A percentile compares a stretch with the other conserved stretches of the same genome.
Conservation (phyloP, 2,329 filamentous ascomycete genomes). For the Botrytis galanthina region DNA sequence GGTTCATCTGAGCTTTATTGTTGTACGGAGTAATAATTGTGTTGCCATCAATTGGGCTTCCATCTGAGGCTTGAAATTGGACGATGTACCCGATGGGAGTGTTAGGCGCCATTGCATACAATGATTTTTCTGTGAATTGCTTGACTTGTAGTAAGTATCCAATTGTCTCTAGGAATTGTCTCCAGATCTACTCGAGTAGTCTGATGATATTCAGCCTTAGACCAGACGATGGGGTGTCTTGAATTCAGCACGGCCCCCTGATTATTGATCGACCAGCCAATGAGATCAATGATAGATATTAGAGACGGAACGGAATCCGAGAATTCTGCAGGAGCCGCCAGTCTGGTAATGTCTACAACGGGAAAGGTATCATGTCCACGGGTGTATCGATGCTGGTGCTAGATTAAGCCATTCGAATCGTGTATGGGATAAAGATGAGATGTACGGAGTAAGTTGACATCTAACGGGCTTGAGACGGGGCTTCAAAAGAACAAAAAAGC, state of each 20-base stretch:
- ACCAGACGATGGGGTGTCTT: background rate
- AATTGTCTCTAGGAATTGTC: background rate
- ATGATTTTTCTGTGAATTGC: background rate
- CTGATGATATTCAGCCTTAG: background rate
- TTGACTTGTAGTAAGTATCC: background rate
- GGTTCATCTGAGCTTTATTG: background rate
- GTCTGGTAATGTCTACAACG: background rate
- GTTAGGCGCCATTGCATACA: background rate
- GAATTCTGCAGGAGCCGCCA: background rate
- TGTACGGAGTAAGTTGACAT: background rate
- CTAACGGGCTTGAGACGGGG: background rate
- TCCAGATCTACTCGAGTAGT: background rate
- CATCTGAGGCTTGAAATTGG: conserved; percentile 4
- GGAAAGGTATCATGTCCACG: background rate
- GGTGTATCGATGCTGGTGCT: background rate
- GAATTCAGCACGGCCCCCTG: conserved; percentile 5
- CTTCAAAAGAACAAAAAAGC: background rate
- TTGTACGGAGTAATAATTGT: background rate
- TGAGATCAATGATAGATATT: background rate
- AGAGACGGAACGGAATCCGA: background rate
- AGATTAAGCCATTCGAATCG: background rate
- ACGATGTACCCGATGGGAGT: conserved; percentile 10
- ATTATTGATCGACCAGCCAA: background rate
- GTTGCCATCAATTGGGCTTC: background rate
- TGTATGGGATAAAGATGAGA: background rate